phyloP scores from a whole-genome alignment of 1,284 basidiomycete species.

The Lignosus rhinocerotis region DNA sequence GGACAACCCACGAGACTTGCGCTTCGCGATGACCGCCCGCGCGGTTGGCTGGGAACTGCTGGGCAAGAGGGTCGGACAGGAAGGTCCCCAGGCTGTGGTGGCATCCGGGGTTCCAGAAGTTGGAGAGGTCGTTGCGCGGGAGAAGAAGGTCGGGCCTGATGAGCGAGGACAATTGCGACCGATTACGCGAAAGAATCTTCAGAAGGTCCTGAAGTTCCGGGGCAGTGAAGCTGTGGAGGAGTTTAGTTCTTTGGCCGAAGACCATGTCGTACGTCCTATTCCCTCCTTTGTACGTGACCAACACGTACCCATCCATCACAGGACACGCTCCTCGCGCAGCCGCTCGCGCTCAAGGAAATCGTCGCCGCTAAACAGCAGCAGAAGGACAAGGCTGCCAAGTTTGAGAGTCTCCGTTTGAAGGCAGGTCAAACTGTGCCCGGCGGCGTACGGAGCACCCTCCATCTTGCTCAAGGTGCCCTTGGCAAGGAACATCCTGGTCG shows the following conservation, averaged over 20 bases:
- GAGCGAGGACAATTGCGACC: constrained; percentile 50
- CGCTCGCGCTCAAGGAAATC: constrained; percentile 32
- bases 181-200: constrained; percentile 68
- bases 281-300: not conserved
- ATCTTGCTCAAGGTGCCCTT: constrained; percentile 35
- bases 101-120: constrained; percentile 51
- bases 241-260: constrained; percentile 33
- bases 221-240: constrained; percentile 39
- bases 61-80: constrained; percentile 49
- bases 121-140: constrained; percentile 47
- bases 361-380: constrained; percentile 26
- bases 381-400: constrained; percentile 20
- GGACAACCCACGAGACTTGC: constrained; percentile 89
- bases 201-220: constrained; percentile 65
- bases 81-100: constrained; percentile 47
- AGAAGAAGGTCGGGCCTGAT: constrained; percentile 41
- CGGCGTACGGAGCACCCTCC: constrained; percentile 31
- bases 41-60: constrained; percentile 80
- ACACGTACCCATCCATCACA: constrained; percentile 11
- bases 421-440: constrained; percentile 40
- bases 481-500: constrained; percentile 30
- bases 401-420: constrained; percentile 32
- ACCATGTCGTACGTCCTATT: constrained; percentile 35
- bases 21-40: constrained; percentile 83
- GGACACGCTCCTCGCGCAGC: constrained; percentile 38